phyloP scores from a whole-genome alignment of 371 early-diverging fungal species.

The Rhizopus sp. region DNA sequence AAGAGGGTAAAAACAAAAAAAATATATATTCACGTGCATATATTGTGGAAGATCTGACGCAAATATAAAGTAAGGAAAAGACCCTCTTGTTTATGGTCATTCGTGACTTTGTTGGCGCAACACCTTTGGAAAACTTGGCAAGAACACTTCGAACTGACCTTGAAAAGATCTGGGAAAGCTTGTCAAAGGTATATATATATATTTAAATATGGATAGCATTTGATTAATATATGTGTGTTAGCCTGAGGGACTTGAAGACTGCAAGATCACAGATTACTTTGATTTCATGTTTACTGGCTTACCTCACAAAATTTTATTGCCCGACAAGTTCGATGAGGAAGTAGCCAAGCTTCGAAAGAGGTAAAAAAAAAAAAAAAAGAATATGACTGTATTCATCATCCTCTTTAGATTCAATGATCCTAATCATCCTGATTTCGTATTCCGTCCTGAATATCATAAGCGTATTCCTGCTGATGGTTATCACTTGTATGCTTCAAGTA shows the following conservation, averaged over 20 bases:
- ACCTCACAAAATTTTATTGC: conserved; percentile 89
- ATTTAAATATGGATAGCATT: not conserved
- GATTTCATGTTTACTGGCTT: conserved; percentile 90
- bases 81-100: conserved; percentile 95
- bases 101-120: conserved; percentile 90
- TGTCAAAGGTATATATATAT: conserved; percentile 69
- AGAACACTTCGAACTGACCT: conserved; percentile 83
- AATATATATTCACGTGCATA: not conserved
- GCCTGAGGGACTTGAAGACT: conserved; percentile 82
- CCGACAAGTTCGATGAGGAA: conserved; percentile 80
- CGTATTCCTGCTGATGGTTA: conserved; percentile 96
- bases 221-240: conserved; percentile 15
- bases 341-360: conserved; percentile 70
- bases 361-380: conserved; percentile 31
- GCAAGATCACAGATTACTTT: conserved; percentile 87
- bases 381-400: not conserved
- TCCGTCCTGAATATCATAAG: conserved; percentile 86
- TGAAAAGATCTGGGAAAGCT: conserved; percentile 86
- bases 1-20: conserved; percentile 45
- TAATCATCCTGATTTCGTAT: conserved; percentile 73
- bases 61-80: conserved; percentile 62
- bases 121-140: conserved; percentile 82
- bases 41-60: too few relatives aligned
- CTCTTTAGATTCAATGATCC: conserved; percentile 72
- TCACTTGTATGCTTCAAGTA: conserved; percentile 82